A percentile compares a stretch with the other conserved stretches of the same genome.
Conservation (phyloP, 768 basidiomycete species). For the Roridomyces roridus region DNA sequence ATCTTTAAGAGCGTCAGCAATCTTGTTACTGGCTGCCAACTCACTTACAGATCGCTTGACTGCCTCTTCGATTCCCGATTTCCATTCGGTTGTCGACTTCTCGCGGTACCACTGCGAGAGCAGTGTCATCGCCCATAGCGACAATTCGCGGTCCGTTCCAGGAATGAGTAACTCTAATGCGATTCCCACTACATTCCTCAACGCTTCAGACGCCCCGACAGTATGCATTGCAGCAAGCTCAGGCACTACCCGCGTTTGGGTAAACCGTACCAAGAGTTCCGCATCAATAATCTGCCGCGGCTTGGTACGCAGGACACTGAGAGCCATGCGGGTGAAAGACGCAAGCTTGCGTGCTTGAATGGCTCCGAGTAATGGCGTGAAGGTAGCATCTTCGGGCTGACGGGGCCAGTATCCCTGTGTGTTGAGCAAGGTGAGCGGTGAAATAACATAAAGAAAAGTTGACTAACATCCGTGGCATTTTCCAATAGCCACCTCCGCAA, state of each 20-base stretch:
- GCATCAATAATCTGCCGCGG: constrained; percentile 16
- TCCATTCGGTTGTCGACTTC: constrained; percentile 45
- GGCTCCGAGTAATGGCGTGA: constrained; percentile 51
- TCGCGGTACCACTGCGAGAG: constrained; percentile 48
- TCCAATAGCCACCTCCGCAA: constrained; percentile 58
- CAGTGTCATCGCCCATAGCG: constrained; percentile 36
- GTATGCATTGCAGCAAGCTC: constrained; percentile 45
- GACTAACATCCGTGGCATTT: constrained; percentile 55
- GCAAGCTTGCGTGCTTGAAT: constrained; percentile 56
- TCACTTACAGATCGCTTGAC: constrained; percentile 49
- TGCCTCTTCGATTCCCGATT: constrained; percentile 43
- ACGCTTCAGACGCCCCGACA: constrained; percentile 37
- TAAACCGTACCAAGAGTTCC: constrained; percentile 26
- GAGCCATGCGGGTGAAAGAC: constrained; percentile 40
- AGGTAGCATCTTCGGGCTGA: constrained; percentile 32
- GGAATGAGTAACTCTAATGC: constrained; percentile 46
- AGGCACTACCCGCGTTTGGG: constrained; percentile 53
- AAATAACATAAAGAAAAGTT: not conserved
- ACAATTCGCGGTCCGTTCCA: constrained; percentile 33
- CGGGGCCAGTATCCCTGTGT: constrained; percentile 57
- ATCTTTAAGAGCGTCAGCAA: constrained; percentile 41
- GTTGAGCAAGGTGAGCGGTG: constrained; percentile 1
- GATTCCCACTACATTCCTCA: constrained; percentile 46
- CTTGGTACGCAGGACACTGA: constrained; percentile 34
- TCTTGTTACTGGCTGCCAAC: not conserved